Evolutionary conservation across 1,284 basidiomycete genomes (phyloP), one percentile per base, ranked within the genome.

Genomic region (Macrocystidia cucumis): DNA sequence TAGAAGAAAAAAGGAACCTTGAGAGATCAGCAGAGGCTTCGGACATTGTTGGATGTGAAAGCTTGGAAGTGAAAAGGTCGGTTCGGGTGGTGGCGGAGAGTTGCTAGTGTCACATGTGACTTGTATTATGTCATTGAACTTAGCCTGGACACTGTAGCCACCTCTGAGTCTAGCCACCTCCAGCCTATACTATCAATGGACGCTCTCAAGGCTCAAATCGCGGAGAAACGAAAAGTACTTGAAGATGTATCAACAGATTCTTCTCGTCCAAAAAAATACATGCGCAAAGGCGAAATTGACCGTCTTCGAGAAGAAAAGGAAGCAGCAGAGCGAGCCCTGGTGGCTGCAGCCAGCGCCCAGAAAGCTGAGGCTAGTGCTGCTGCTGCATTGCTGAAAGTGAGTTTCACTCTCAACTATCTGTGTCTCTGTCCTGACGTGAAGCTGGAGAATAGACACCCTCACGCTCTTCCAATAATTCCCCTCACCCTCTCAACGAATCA

Each of bases 161-260:
- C 13, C 37, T 12, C 34, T 27, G 21, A 14, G 36, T 14, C 29
- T 14, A 24, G n/a, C 25, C 31, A 17, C 18, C 29, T 19, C 17
- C 31, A 18, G 28, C 7, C 27, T 17, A 12, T 34, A 26, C 13
- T 31, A 13, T 37, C 29, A 35, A 93, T 93, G 90, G 82, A 93
- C 53, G 77, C 78, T 17, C 78, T 93, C 50, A 88, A 85, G 50
- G 81, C 90, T 38, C 90, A 95, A 61, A 86, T 98, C 44, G 83
- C 80, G 14, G 62, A 74, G 39, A 96, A 97, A 60, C 83, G 91
- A 49, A 95, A 93, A 55, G 67, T 73, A 12, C 57, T 75, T 5
- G 56, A 65, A n/a, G 61, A 66, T 14, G 60, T 58, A 22, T 40
- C 56, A 27, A 16, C 42, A 11, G 16, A 37, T 7, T 39, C 50